Base-by-base conservation (phyloP, 2,329 filamentous ascomycete genomes). In the Botrytis deweyae region DNA sequence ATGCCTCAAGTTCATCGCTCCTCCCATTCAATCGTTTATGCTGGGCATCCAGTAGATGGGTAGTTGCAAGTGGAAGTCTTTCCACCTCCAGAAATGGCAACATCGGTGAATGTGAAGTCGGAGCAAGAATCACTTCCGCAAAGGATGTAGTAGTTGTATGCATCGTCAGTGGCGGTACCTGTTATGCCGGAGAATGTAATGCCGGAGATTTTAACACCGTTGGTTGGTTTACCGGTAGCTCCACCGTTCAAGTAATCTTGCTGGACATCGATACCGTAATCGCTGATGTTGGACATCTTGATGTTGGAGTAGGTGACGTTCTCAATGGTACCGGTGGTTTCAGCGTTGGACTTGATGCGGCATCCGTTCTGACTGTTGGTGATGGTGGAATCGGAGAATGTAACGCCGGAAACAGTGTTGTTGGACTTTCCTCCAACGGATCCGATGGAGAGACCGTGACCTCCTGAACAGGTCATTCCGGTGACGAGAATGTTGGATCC, bases 301-400 rank as follows among this genome's bases (percentile, higher is more conserved):
- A 90, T 89, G 76, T 83, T 82, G 36, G 81, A 82, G 82, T 88
- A 90, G 1, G 85, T 88, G 49, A 90, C 82, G 71, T 82, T 85
- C 63, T 81, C 84, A 40, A 87, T 84, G 20, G 86, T 55, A 12
- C 79, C 77, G 2, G 78, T 78, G 0, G 84, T 81, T 1, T 81
- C 81, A 61, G 78, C 81, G 42, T 83, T 76, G 4, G 81, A 78
- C 25, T 84, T 81, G 72, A 83, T 79, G 20, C 82, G 81, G 46
- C 73, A 83, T 72, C 87, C 88, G 79, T 89, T 88, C 66, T 85
- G 80, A 0, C 86, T 88, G 79, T 89, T 73, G 77, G 72, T 80
- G 75, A 90, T 83, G 33, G 81, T 83, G 9, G 83, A 85, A 75
- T 84, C 82, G 33, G 83, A 80, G 76, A 91, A 86, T 38, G 82